Conservation (phyloP, 2,329 filamentous ascomycete genomes). For the Microdochium nivale region DNA sequence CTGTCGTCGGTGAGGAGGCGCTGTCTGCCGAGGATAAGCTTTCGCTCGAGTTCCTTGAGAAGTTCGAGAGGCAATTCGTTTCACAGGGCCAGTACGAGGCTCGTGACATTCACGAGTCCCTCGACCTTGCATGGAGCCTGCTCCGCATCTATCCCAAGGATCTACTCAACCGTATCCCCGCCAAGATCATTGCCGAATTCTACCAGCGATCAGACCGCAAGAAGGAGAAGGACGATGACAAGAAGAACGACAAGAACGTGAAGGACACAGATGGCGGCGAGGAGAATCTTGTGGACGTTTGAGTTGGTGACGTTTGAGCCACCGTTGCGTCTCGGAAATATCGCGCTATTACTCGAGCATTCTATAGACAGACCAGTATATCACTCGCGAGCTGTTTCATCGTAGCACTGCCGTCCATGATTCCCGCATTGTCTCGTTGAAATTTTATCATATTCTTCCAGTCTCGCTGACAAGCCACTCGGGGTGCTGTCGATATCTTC, state of each 20-base stretch:
- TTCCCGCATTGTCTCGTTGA: slow-evolving; percentile 10
- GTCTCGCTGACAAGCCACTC: background rate
- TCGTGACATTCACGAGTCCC: slow-evolving; percentile 82
- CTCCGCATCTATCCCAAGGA: slow-evolving; percentile 98
- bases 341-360: background rate
- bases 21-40: slow-evolving; percentile 94
- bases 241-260: slow-evolving; percentile 26
- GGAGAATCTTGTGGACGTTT: slow-evolving; percentile 55
- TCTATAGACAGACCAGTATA: background rate
- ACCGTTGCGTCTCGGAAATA: slow-evolving; percentile 2
- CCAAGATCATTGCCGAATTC: slow-evolving; percentile 75
- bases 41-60: slow-evolving; percentile 94
- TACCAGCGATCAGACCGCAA: slow-evolving; percentile 62
- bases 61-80: slow-evolving; percentile 96
- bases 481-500: too few relatives aligned
- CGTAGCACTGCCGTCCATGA: slow-evolving; percentile 11
- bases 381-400: too few relatives aligned
- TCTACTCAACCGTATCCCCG: slow-evolving; percentile 86
- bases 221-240: slow-evolving; percentile 53
- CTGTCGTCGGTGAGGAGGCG: slow-evolving; percentile 96
- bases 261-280: slow-evolving; percentile 36
- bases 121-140: slow-evolving; percentile 93
- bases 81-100: slow-evolving; percentile 87
- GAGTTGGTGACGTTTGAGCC: slow-evolving; percentile 10
- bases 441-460: background rate